Evolutionary conservation across 164 flowering plant genomes (phyloP).

Genomic region (Umbilicus rupestris): DNA sequence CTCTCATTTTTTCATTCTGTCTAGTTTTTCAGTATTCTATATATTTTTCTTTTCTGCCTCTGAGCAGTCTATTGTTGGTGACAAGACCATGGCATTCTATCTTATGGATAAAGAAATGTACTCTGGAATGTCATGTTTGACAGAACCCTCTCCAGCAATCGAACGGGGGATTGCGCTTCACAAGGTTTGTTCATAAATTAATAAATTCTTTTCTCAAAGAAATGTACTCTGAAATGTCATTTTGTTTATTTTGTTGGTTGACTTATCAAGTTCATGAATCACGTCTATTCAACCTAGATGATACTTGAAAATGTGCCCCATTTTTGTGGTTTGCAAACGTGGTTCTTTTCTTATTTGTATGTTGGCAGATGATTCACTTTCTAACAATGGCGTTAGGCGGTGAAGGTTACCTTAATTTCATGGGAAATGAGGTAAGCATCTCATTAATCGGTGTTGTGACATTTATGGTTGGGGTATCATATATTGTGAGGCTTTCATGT

Average conservation of each 20-base stretch:
- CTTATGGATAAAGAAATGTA: conserved; percentile 96
- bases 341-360: conserved; percentile 6
- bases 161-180: conserved; percentile 96
- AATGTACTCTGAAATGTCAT: background rate
- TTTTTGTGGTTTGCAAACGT: background rate
- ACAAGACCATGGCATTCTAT: conserved; percentile 82
- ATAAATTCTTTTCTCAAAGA: background rate
- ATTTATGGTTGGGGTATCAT: background rate
- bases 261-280: background rate
- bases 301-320: background rate
- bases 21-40: background rate
- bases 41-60: conserved; percentile 3
- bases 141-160: conserved; percentile 61
- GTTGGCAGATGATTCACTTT: conserved; percentile 91
- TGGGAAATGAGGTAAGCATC: conserved; percentile 89
- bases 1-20: background rate
- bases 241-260: background rate
- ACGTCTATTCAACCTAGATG: background rate
- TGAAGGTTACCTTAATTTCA: conserved; percentile 95
- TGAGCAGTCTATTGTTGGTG: conserved; percentile 86
- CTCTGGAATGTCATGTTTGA: conserved; percentile 79
- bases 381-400: conserved; percentile 96
- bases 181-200: conserved; percentile 56
- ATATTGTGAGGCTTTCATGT: no score
- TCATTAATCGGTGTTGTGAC: background rate